Percentiles rank a stretch among this genome's conserved stretches.
phyloP scores from a whole-genome alignment of 106 monocot genomes.

The Dendrobium chrysotoxum region DNA sequence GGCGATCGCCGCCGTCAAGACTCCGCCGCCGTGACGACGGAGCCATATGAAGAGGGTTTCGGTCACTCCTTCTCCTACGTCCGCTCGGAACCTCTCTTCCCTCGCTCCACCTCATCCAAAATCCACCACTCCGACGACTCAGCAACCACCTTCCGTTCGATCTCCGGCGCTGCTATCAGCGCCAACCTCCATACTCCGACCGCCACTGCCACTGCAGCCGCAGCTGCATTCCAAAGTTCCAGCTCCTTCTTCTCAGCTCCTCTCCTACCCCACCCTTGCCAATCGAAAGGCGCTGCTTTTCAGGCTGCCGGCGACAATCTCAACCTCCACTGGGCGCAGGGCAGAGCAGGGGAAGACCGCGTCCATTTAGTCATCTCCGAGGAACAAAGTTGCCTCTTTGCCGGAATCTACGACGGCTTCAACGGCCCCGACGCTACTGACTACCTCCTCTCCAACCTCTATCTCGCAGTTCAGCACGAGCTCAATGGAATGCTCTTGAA shows the following conservation, averaged over 20 bases:
- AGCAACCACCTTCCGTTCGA: conserved; percentile 30
- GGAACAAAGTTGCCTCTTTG: conserved; percentile 60
- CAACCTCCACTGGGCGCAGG: conserved; percentile 49
- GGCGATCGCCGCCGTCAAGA: conserved; percentile 11
- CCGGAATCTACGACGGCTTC: conserved; percentile 76
- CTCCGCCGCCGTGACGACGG: conserved; percentile 21
- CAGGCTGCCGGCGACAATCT: background rate
- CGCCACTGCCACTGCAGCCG: conserved; percentile 29
- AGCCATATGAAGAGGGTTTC: conserved; percentile 31
- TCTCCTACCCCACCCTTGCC: conserved; percentile 16
- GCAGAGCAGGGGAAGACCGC: conserved; percentile 63
- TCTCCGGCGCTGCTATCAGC: conserved; percentile 65
- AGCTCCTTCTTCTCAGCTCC: conserved; percentile 59
- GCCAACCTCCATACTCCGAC: conserved; percentile 64
- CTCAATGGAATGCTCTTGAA: conserved; percentile 23
- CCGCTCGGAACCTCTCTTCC: conserved; percentile 15
- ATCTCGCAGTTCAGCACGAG: conserved; percentile 37
- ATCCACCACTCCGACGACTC: conserved; percentile 4
- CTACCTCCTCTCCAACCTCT: conserved; percentile 59
- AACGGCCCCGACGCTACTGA: conserved; percentile 74
- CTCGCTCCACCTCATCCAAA: background rate
- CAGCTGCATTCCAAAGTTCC: conserved; percentile 70
- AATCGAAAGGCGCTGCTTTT: background rate
- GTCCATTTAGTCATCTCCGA: conserved; percentile 55
- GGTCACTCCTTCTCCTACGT: conserved; percentile 76